Evolutionary conservation across 805 yeast species (phyloP).

Genomic region (Candida maltosa): DNA sequence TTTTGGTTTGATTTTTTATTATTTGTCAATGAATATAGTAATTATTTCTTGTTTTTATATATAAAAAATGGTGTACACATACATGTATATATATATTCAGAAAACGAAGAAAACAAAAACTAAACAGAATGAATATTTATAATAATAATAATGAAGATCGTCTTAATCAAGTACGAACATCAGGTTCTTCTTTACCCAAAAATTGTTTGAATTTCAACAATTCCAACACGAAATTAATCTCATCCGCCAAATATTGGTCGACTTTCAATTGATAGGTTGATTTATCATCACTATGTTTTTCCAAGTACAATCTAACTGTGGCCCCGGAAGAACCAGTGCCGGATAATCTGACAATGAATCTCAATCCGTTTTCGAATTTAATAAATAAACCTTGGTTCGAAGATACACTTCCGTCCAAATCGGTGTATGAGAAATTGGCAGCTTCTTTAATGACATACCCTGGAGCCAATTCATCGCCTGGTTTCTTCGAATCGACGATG

Average conservation of each 20-base stretch:
- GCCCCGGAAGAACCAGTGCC: constrained; percentile 99
- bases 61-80: neutral
- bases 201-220: constrained; percentile 70
- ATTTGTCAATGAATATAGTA: too few species aligned
- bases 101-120: too few species aligned
- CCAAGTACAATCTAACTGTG: constrained; percentile 88
- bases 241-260: constrained; percentile 63
- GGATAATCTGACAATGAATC: constrained; percentile 85
- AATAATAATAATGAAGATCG: too few species aligned
- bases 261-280: constrained; percentile 50
- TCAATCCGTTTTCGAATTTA: constrained; percentile 74
- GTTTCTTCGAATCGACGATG: constrained; percentile 24
- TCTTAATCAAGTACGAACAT: constrained; percentile 74
- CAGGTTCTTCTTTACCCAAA: constrained; percentile 83
- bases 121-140: too few species aligned
- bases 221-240: constrained; percentile 58
- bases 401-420: constrained; percentile 89
- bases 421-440: constrained; percentile 89
- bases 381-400: constrained; percentile 84
- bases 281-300: constrained; percentile 68
- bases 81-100: too few species aligned
- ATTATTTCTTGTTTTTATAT: too few species aligned
- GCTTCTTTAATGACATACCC: constrained; percentile 64
- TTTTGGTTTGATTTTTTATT: too few species aligned
- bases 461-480: constrained; percentile 49